A percentile compares a stretch with the other conserved stretches of the same genome.
phyloP scores from a whole-genome alignment of 768 basidiomycete species.

The Daedaleopsis sinensis region DNA sequence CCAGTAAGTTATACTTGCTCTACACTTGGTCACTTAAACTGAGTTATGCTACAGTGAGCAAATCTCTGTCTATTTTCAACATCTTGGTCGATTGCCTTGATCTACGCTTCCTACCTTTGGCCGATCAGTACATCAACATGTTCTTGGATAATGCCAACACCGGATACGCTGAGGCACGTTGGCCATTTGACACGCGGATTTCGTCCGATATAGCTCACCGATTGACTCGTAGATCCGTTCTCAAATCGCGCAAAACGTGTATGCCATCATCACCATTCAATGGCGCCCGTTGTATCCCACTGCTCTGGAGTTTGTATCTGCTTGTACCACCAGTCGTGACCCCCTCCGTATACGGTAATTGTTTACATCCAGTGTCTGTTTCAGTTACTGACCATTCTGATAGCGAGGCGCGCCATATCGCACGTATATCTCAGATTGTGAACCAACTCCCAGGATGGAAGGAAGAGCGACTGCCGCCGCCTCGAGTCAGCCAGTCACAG shows the following conservation, averaged over 20 bases:
- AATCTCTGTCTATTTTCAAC: slow-evolving; percentile 67
- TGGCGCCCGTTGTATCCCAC: slow-evolving; percentile 74
- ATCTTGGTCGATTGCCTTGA: slow-evolving; percentile 69
- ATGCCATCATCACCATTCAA: slow-evolving; percentile 55
- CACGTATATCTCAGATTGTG: slow-evolving; percentile 58
- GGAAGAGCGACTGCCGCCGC: slow-evolving; percentile 78
- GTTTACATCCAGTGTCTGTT: slow-evolving; percentile 2
- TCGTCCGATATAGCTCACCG: background rate
- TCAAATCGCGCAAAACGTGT: slow-evolving; percentile 69
- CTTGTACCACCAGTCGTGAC: slow-evolving; percentile 55
- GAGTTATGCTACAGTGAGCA: slow-evolving; percentile 58
- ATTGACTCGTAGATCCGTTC: slow-evolving; percentile 56
- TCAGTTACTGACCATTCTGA: slow-evolving; percentile 5
- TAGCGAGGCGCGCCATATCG: slow-evolving; percentile 60
- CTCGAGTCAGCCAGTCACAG: slow-evolving; percentile 82
- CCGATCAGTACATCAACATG: slow-evolving; percentile 69
- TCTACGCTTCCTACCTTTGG: slow-evolving; percentile 63
- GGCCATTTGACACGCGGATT: background rate
- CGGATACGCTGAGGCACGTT: slow-evolving; percentile 78
- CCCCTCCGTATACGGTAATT: slow-evolving; percentile 63
- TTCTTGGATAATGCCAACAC: slow-evolving; percentile 79
- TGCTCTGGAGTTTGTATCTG: slow-evolving; percentile 52
- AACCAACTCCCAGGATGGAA: slow-evolving; percentile 68
- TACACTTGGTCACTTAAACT: slow-evolving; percentile 11
- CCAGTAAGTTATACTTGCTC: slow-evolving; percentile 51